These are phyloP conservation scores for Paulownia fortunei DNA, from an alignment of 257 asterid genomes.

Conservation along the genomic window DNA sequence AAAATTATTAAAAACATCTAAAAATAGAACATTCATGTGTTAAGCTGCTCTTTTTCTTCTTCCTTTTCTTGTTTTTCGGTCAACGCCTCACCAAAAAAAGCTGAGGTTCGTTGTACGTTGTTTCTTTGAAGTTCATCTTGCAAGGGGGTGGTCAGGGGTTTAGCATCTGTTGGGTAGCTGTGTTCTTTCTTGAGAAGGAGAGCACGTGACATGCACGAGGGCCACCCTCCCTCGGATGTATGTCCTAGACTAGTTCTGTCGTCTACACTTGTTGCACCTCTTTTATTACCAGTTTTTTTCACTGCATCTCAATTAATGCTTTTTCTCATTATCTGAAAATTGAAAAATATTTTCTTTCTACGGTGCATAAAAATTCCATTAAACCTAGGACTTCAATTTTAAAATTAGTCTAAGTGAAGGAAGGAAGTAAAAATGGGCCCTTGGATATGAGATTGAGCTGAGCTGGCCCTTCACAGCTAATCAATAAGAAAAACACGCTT, in stretches of 20 bases:
- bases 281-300: neutral
- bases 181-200: conserved; percentile 3
- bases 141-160: neutral
- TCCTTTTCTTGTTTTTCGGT: neutral
- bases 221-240: too few species aligned
- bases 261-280: too few species aligned
- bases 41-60: neutral
- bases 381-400: conserved; percentile 22
- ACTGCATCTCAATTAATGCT: conserved; percentile 2
- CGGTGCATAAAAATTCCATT: neutral
- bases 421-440: conserved; percentile 6
- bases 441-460: neutral
- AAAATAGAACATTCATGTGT: too few species aligned
- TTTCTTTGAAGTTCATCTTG: too few species aligned
- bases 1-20: too few species aligned
- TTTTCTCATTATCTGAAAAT: too few species aligned
- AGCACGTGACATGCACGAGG: too few species aligned
- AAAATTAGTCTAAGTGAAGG: neutral
- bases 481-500: neutral
- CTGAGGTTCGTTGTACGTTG: neutral
- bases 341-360: too few species aligned
- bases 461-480: conserved; percentile 42
- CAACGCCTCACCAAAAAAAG: neutral
- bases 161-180: conserved; percentile 21
- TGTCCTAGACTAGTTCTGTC: too few species aligned